Base-by-base conservation (phyloP, 495 filamentous ascomycete species). In the Letharia columbiana region DNA sequence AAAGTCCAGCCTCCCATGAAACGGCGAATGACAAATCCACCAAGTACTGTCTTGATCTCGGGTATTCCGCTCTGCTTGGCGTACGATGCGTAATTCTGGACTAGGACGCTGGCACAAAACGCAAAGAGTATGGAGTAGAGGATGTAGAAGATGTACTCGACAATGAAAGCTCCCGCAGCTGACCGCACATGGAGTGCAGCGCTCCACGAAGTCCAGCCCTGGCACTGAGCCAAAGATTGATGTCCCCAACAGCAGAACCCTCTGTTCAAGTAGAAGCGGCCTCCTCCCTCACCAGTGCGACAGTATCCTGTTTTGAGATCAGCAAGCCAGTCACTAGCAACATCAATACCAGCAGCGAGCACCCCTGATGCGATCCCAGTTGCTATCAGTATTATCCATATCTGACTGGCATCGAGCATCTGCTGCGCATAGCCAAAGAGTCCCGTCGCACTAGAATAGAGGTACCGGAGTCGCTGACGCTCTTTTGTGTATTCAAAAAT, bases 401-500 rank as follows among this genome's bases (percentile, higher is more conserved):
- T 86, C 78, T 98, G 91, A 72, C 89, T 90, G 3, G 87, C 86
- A 75, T 98, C 95, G 41, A 89, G 77, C 11, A 94, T 71, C 63
- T 87, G 87, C 59, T 82, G 84, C 40, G 84, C 68, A 72, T 92
- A 86, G 35, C 92, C 91, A 31, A 92, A 67, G 18, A 96, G 64
- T 4, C 91, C 89, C 39, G 85, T 83, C 12, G 88, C 81, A 67
- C 80, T 86, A 4, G 87, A 85, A 61, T 84, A 87, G 13, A 98
- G 79, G 20, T 89, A 79, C 12, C 91, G 83, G 69, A 94, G 83
- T 52, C 94, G 84, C 75, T 96, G 91, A 23, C 94, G 84, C 76
- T 98, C 94, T 75, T 97, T 97, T 35, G 91, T 94, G 74, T 98
- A 96, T 76, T 98, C 94, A 73, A 96, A 98, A 70, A 97, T 98